A percentile compares a stretch with the other conserved stretches of the same genome.
Conservation (phyloP, 164 flowering plant genomes). For the Macadamia tetraphylla region DNA sequence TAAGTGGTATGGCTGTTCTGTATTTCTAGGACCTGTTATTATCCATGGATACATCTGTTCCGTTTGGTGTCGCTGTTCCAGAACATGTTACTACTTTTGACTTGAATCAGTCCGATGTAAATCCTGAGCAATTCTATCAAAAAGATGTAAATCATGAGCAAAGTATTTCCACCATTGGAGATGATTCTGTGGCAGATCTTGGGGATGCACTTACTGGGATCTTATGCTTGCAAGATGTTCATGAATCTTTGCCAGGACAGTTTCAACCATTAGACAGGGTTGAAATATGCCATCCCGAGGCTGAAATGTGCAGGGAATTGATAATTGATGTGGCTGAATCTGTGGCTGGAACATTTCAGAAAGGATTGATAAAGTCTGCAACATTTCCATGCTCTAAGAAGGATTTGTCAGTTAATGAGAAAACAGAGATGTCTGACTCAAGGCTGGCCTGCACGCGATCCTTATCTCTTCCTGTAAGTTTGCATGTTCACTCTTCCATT, state of each 20-base stretch:
- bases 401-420: conserved; percentile 16
- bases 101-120: conserved; percentile 3
- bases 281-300: conserved; percentile 1
- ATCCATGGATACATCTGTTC: conserved; percentile 18
- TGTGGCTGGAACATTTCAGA: conserved; percentile 9
- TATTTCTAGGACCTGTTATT: conserved; percentile 6
- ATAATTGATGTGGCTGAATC: conserved; percentile 1
- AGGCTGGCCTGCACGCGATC: conserved; percentile 21
- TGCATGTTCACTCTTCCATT: neutral
- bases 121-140: neutral
- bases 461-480: conserved; percentile 46
- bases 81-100: conserved; percentile 3
- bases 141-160: neutral
- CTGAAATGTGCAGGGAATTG: conserved; percentile 4
- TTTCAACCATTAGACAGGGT: conserved; percentile 3
- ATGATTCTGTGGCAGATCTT: conserved; percentile 20
- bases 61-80: conserved; percentile 8
- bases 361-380: conserved; percentile 28
- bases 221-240: conserved; percentile 24
- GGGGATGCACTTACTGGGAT: conserved; percentile 15
- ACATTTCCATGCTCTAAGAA: conserved; percentile 31
- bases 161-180: neutral
- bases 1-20: conserved; percentile 17
- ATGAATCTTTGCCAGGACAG: conserved; percentile 5
- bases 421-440: conserved; percentile 9